Percentiles rank a stretch among this genome's conserved stretches.
phyloP scores from a whole-genome alignment of 306 rosid genomes.

The Psophocarpus tetragonolobus region DNA sequence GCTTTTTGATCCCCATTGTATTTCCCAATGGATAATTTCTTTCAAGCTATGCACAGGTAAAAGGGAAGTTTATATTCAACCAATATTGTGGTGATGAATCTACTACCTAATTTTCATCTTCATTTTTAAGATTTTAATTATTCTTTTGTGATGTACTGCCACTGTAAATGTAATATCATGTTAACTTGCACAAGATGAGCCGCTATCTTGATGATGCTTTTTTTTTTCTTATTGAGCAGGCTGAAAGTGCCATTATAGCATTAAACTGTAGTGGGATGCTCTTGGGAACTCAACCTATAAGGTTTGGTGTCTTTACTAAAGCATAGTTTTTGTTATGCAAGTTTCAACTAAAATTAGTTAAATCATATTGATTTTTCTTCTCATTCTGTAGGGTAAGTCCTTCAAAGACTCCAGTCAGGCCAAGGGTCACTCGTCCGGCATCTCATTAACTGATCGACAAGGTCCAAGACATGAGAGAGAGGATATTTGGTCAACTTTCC shows the following conservation, averaged over 20 bases:
- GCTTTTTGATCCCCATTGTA: not conserved
- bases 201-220: constrained; percentile 3
- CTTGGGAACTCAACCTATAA: constrained; percentile 85
- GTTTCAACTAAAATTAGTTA: not conserved
- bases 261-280: constrained; percentile 91
- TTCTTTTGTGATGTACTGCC: not conserved
- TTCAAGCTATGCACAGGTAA: not conserved
- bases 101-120: not conserved
- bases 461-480: constrained; percentile 33
- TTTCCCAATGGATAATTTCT: not conserved
- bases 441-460: constrained; percentile 36
- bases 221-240: constrained; percentile 57
- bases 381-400: constrained; percentile 85
- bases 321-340: constrained; percentile 5
- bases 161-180: not conserved
- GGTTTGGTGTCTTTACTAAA: constrained; percentile 47
- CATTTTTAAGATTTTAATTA: not conserved
- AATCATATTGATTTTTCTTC: constrained; percentile 18
- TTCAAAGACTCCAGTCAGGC: constrained; percentile 96
- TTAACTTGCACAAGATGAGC: constrained; percentile 15
- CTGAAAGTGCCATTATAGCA: constrained; percentile 91
- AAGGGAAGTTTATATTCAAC: not conserved
- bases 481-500: constrained; percentile 41
- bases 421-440: constrained; percentile 72
- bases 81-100: not conserved